Evolutionary conservation across 345 rosid genomes (phyloP).

Genomic region (Corymbia maculata): DNA sequence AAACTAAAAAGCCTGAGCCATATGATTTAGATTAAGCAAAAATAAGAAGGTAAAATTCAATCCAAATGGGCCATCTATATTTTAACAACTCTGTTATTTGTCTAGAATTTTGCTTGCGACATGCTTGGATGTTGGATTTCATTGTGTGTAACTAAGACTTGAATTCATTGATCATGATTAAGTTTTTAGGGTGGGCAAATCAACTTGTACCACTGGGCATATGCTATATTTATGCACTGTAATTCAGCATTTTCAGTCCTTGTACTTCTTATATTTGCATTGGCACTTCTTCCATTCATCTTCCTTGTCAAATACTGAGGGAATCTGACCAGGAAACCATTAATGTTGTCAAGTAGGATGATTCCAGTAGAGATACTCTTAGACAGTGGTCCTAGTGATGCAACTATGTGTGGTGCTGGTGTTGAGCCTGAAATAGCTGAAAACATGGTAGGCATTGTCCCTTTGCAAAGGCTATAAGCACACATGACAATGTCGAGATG

Average conservation of each 20-base stretch:
- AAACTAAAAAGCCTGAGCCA: background rate
- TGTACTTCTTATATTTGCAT: background rate
- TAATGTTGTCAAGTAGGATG: background rate
- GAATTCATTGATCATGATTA: background rate
- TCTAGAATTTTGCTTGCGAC: background rate
- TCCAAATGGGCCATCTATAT: background rate
- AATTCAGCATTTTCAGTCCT: background rate
- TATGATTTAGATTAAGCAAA: background rate
- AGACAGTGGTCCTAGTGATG: background rate
- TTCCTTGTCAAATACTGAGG: background rate
- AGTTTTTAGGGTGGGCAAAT: background rate
- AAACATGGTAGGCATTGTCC: background rate
- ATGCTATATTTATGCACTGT: background rate
- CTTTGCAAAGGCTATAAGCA: background rate
- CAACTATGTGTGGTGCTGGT: background rate
- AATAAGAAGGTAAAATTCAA: background rate
- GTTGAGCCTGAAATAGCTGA: background rate
- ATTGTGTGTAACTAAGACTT: background rate
- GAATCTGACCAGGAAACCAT: background rate
- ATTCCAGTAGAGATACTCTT: background rate
- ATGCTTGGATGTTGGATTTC: background rate
- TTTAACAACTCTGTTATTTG: background rate
- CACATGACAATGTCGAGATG: background rate
- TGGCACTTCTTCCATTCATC: background rate
- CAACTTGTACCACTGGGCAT: background rate